Base-by-base conservation (phyloP, 371 early-diverging fungal genomes). In the Mortierella sp. region DNA sequence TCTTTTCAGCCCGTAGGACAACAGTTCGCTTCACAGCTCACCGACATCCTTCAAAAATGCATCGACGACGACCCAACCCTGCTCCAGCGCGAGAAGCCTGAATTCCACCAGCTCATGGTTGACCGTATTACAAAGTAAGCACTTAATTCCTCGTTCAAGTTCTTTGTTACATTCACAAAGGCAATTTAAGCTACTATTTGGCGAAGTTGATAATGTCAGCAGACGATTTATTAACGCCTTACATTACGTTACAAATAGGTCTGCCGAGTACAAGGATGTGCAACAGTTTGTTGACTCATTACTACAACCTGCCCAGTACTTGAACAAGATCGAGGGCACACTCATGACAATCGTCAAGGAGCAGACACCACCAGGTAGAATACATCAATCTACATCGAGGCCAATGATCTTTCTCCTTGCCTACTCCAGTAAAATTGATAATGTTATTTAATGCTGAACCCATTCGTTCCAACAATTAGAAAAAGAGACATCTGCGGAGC, bases 61-160 rank as follows among this genome's bases (percentile, higher is more conserved):
- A 76, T 81, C 69, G 79, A 85, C 50, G 81, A 81, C 37, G 86
- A 85, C 73, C 81, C 86, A 13, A 48, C 71, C 14, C 69, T 85
- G 43, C 82, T 85, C 40, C 81, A 79, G 31, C 81, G 81, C 53
- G 86, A 85, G 46, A 81, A 78, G 64, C 73, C 81, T 37, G 86
- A 85, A 34, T 85, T 86, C 59, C 86, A 86, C 74, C 82, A 82
- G 64, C 71, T 79, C 48, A 81, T 86, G 86, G 82, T 79, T 48
- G 86, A 81, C 21, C 82, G 80, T 72, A 86, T 86, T 34, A 74
- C 75, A 77, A 86, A 86, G 86, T 86, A 86, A 71, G n/a, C 24
- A 24, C 34, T n/a, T n/a, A n/a, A n/a, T n/a, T n/a, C n/a, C 28
- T 8, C 6, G 16, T 61, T 19, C 31, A 14, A 10, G 6, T n/a